These are phyloP conservation scores for Reticulascus tulasneorum DNA, from an alignment of 2,329 filamentous ascomycete genomes.

Conservation along the genomic window DNA sequence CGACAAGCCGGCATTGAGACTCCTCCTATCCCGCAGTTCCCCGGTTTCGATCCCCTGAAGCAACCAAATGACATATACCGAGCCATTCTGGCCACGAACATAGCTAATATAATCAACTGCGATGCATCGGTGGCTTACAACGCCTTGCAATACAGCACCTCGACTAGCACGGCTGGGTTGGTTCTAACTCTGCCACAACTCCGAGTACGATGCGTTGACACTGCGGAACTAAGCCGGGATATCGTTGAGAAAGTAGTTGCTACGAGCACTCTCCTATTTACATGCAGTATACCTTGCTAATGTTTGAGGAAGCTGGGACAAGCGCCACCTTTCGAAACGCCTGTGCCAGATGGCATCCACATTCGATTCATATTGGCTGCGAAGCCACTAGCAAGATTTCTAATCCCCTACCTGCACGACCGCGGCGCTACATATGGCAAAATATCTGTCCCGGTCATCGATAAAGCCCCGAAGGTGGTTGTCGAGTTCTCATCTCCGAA, in stretches of 20 bases:
- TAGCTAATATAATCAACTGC: constrained; percentile 16
- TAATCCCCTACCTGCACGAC: constrained; percentile 57
- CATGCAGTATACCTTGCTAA: no score
- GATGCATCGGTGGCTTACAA: constrained; percentile 22
- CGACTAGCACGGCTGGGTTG: constrained; percentile 20
- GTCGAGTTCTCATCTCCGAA: constrained; percentile 75
- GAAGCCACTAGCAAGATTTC: constrained; percentile 47
- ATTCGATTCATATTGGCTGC: constrained; percentile 65
- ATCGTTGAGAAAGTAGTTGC: no score
- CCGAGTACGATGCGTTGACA: no score
- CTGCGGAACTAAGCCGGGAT: no score
- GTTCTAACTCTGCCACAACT: no score
- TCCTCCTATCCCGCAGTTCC: no score
- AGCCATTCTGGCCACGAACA: constrained; percentile 19
- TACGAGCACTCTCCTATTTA: no score
- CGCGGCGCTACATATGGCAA: constrained; percentile 53
- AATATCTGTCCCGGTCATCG: constrained; percentile 57
- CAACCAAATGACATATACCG: constrained; percentile 26
- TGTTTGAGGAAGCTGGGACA: no score
- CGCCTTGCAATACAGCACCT: constrained; percentile 21
- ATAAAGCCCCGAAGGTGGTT: constrained; percentile 52
- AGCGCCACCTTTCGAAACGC: no score
- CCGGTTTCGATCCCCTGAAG: constrained; percentile 21
- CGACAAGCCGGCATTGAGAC: constrained; percentile 47
- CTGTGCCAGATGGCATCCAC: constrained; percentile 55